Conservation (phyloP, 2,329 filamentous ascomycete genomes). For the Verticillium tricorpus region DNA sequence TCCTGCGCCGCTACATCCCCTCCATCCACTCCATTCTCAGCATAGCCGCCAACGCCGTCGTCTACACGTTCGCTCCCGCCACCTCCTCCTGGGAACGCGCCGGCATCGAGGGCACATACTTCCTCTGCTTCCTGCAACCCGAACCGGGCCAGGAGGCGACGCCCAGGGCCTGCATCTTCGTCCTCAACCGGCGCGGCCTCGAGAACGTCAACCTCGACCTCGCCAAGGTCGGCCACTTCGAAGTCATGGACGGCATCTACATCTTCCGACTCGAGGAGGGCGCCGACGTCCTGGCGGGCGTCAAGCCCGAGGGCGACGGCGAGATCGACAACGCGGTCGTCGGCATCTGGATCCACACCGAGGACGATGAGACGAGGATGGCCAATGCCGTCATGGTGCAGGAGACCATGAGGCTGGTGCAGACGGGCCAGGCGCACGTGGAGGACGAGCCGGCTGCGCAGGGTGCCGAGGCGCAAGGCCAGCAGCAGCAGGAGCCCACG, state of each 20-base stretch:
- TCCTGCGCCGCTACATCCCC: constrained; percentile 77
- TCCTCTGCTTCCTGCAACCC: constrained; percentile 67
- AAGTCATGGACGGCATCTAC: constrained; percentile 54
- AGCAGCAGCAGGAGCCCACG: constrained; percentile 14
- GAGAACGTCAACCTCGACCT: constrained; percentile 67
- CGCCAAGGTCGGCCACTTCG: constrained; percentile 56
- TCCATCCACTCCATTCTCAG: constrained; percentile 68
- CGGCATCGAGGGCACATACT: constrained; percentile 81
- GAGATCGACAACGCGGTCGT: constrained; percentile 30
- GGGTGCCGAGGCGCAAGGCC: background rate
- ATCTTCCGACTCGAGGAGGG: constrained; percentile 40
- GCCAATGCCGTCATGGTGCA: constrained; percentile 36
- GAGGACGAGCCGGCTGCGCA: constrained; percentile 3
- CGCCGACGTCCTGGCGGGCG: background rate
- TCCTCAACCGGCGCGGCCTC: constrained; percentile 68
- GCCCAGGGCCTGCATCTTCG: constrained; percentile 56
- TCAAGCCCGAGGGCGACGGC: constrained; percentile 10
- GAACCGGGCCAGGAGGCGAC: constrained; percentile 21
- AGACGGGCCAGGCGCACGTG: constrained; percentile 9
- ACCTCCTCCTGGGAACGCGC: constrained; percentile 76
- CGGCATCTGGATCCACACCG: constrained; percentile 53
- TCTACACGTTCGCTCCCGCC: constrained; percentile 71
- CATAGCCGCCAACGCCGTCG: constrained; percentile 78
- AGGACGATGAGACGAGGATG: constrained; percentile 38
- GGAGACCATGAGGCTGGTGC: constrained; percentile 32